Conservation (phyloP, 495 filamentous ascomycete species). For the Talaromyces stipitatus region DNA sequence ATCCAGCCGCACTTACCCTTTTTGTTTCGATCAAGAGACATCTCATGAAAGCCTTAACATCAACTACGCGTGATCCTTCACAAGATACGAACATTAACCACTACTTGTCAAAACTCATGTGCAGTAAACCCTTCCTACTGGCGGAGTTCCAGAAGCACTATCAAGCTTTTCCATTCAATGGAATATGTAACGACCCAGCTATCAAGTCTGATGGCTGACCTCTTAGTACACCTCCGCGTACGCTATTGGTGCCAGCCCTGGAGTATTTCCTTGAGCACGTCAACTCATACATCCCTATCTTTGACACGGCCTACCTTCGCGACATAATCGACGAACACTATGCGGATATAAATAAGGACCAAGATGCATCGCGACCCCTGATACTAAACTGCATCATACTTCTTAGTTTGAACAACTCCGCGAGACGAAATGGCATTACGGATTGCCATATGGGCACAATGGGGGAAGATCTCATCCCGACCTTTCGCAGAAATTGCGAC, state of each 20-base stretch:
- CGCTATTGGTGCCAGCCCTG: not conserved
- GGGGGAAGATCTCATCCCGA: not conserved
- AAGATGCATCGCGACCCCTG: not conserved
- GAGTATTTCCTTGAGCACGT: not conserved
- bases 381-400: not conserved
- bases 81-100: not conserved
- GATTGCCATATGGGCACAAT: not conserved
- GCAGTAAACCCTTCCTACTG: not conserved
- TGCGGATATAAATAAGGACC: not conserved
- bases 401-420: not conserved
- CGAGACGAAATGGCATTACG: not conserved
- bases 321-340: not conserved
- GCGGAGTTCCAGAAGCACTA: not conserved
- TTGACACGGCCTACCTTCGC: not conserved
- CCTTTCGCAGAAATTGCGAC: not conserved
- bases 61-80: not conserved
- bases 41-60: not conserved
- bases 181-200: not conserved
- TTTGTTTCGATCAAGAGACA: not conserved
- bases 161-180: not conserved
- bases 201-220: not conserved
- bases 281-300: not conserved
- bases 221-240: not conserved
- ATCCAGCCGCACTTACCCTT: not conserved
- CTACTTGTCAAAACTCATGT: not conserved